Evolutionary conservation across 805 yeast species (phyloP).

Genomic region (Jamesozyma lodderae): DNA sequence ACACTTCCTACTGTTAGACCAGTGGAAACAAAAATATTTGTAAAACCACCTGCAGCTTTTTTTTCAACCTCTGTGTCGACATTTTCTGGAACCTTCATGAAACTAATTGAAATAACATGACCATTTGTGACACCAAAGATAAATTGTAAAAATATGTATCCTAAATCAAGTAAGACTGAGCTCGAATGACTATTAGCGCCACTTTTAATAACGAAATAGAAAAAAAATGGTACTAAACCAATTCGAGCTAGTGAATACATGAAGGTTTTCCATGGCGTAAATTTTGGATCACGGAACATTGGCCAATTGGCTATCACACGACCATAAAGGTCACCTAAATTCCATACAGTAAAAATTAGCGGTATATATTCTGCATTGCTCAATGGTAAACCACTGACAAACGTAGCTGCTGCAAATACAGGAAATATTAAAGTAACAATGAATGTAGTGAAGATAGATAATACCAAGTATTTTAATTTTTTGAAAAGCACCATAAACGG

Average conservation of each 20-base stretch:
- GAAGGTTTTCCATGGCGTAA: conserved; percentile 34
- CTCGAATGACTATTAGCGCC: conserved; percentile 1
- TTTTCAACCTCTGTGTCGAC: conserved; percentile 57
- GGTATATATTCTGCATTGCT: conserved; percentile 51
- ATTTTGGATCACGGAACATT: conserved; percentile 13
- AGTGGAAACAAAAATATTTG: conserved; percentile 65
- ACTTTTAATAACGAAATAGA: conserved; percentile 41
- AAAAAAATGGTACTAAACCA: conserved; percentile 59
- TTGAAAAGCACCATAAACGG: conserved; percentile 53
- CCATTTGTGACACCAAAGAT: conserved; percentile 84
- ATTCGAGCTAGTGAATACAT: conserved; percentile 48
- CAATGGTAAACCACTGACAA: conserved; percentile 33
- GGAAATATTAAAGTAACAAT: conserved; percentile 71
- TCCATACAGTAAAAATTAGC: conserved; percentile 76
- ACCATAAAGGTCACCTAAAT: conserved; percentile 77
- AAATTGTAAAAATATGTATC: conserved; percentile 64
- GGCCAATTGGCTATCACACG: conserved; percentile 51
- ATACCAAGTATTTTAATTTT: conserved; percentile 54
- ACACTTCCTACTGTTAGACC: conserved; percentile 78
- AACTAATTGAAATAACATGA: conserved; percentile 68
- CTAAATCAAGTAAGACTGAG: conserved; percentile 42
- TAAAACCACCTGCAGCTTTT: conserved; percentile 92
- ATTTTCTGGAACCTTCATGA: conserved; percentile 61
- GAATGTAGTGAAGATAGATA: conserved; percentile 67
- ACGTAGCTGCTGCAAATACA: conserved; percentile 71